Percentiles rank a stretch among this genome's conserved stretches.
Evolutionary conservation across 2,329 filamentous ascomycete genomes (phyloP).

Genomic region (Colletotrichum sp.): DNA sequence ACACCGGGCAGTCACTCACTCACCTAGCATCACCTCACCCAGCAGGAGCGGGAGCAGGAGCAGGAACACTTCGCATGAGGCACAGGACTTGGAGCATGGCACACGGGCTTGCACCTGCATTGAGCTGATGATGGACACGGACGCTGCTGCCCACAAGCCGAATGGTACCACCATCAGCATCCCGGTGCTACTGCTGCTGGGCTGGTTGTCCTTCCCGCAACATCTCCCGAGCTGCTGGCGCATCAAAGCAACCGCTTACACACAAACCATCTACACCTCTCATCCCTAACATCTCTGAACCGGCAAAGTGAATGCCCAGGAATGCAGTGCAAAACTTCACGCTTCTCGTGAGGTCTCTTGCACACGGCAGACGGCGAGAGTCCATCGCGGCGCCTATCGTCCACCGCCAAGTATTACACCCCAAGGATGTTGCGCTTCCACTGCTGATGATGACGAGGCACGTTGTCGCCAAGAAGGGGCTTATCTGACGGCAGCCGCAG

Average conservation of each 20-base stretch:
- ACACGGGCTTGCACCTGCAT: not conserved
- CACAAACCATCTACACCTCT: not conserved
- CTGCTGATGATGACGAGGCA: constrained; percentile 1
- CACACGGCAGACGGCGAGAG: not conserved
- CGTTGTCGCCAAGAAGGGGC: constrained; percentile 11
- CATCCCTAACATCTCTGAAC: not conserved
- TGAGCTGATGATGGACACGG: not conserved
- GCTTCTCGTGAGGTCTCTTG: not conserved
- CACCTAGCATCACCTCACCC: not conserved
- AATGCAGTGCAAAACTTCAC: not conserved
- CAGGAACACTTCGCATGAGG: not conserved
- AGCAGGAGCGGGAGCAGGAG: not conserved
- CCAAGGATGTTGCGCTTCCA: not conserved
- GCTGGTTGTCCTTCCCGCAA: not conserved
- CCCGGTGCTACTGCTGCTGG: not conserved
- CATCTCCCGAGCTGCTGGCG: not conserved
- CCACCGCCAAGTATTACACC: not conserved
- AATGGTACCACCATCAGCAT: not conserved
- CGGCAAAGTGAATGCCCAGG: not conserved
- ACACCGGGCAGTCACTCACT: not conserved
- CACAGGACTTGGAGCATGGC: not conserved
- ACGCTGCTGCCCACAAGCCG: not conserved
- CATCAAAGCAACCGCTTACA: not conserved
- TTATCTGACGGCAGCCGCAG: constrained; percentile 16
- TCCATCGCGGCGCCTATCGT: not conserved